Evolutionary conservation across 345 rosid species (phyloP).

Genomic region (Eucalyptus marginata): DNA sequence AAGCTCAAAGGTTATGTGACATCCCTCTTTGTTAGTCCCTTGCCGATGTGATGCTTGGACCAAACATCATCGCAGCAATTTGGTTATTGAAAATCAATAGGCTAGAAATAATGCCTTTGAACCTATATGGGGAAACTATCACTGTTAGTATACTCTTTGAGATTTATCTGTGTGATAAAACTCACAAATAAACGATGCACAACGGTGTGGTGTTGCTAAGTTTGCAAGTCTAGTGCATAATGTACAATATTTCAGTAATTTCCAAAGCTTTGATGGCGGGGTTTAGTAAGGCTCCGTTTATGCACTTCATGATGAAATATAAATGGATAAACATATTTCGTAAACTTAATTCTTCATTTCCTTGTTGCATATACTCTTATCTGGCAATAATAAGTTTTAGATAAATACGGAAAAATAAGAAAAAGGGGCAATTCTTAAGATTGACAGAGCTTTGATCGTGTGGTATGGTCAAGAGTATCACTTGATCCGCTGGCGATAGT

Average conservation of each 20-base stretch:
- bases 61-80: background rate
- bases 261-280: background rate
- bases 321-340: background rate
- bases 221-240: background rate
- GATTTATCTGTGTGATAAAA: background rate
- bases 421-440: background rate
- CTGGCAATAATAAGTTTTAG: background rate
- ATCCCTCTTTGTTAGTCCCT: background rate
- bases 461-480: background rate
- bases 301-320: background rate
- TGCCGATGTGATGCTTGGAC: background rate
- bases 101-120: background rate
- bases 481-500: background rate
- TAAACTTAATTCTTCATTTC: background rate
- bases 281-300: background rate
- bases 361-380: background rate
- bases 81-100: background rate
- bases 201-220: background rate
- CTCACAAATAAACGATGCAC: background rate
- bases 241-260: background rate
- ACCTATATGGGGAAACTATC: background rate
- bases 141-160: background rate
- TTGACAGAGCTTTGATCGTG: background rate
- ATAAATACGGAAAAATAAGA: too few relatives aligned
- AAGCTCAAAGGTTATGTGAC: background rate